These are phyloP conservation scores for Haplosporangium sp. DNA, from an alignment of 371 early-diverging fungal species.

Conservation along the genomic window DNA sequence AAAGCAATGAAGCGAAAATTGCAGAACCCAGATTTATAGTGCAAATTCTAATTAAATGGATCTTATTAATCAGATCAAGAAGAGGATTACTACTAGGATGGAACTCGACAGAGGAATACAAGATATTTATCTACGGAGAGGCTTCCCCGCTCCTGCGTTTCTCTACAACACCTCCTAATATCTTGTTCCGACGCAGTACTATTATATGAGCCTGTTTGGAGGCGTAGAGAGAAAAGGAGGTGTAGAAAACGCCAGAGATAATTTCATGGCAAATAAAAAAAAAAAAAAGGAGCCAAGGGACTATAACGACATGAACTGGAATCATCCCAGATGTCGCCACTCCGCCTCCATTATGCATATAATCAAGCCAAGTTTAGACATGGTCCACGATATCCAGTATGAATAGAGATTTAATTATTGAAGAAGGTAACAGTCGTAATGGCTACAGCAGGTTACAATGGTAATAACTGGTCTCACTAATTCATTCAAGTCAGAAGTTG, in stretches of 20 bases:
- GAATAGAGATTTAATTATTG: slow-evolving; percentile 1
- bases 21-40: neutral
- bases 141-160: slow-evolving; percentile 2
- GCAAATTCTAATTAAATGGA: neutral
- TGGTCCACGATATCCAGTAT: slow-evolving; percentile 3
- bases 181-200: slow-evolving; percentile 16
- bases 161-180: slow-evolving; percentile 13
- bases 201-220: neutral
- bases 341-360: neutral
- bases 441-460: too few relatives aligned
- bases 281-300: slow-evolving; percentile 20
- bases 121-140: slow-evolving; percentile 13
- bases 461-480: neutral
- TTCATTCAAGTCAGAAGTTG: neutral
- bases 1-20: too few relatives aligned
- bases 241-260: neutral
- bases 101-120: slow-evolving; percentile 8
- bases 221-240: slow-evolving; percentile 6
- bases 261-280: neutral
- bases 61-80: neutral
- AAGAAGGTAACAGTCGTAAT: too few relatives aligned
- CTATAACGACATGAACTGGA: slow-evolving; percentile 35
- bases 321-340: slow-evolving; percentile 15
- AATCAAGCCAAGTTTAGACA: neutral
- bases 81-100: slow-evolving; percentile 3